A percentile compares a stretch with the other conserved stretches of the same genome.
These are phyloP conservation scores for Nidula microcarpa DNA, from an alignment of 768 basidiomycete genomes.

Conservation along the genomic window DNA sequence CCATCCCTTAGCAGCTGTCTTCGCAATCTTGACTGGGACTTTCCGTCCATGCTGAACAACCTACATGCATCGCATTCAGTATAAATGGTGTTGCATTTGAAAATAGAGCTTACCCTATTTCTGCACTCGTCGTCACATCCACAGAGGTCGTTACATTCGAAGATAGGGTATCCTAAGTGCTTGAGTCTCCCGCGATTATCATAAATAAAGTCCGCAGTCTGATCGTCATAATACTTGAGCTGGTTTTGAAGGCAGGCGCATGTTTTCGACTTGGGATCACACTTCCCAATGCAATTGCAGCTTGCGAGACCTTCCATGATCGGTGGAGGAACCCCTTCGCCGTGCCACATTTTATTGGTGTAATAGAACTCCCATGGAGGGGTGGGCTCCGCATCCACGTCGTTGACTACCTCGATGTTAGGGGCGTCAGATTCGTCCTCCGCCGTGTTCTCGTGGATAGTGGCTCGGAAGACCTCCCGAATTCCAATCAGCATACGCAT, in stretches of 20 bases:
- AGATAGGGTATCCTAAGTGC: constrained; percentile 55
- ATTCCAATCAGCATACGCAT: constrained; percentile 39
- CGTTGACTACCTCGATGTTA: constrained; percentile 62
- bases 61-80: constrained; percentile 29
- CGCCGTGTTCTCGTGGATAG: constrained; percentile 62
- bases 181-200: constrained; percentile 57
- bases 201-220: constrained; percentile 59
- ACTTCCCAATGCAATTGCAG: constrained; percentile 74
- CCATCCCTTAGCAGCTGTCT: constrained; percentile 83
- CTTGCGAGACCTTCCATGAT: constrained; percentile 51
- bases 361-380: constrained; percentile 89
- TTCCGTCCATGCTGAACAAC: constrained; percentile 82
- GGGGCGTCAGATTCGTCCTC: constrained; percentile 71
- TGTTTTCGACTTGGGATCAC: constrained; percentile 66
- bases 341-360: constrained; percentile 78
- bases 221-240: constrained; percentile 29
- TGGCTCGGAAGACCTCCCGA: constrained; percentile 56
- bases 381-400: constrained; percentile 61
- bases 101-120: constrained; percentile 60
- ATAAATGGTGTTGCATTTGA: neutral
- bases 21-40: constrained; percentile 56
- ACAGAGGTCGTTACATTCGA: constrained; percentile 85
- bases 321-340: constrained; percentile 66
- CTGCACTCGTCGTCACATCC: constrained; percentile 76
- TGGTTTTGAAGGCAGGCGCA: constrained; percentile 72